Evolutionary conservation across 1,284 basidiomycete species (phyloP).

Genomic region (Puccinia hordei): DNA sequence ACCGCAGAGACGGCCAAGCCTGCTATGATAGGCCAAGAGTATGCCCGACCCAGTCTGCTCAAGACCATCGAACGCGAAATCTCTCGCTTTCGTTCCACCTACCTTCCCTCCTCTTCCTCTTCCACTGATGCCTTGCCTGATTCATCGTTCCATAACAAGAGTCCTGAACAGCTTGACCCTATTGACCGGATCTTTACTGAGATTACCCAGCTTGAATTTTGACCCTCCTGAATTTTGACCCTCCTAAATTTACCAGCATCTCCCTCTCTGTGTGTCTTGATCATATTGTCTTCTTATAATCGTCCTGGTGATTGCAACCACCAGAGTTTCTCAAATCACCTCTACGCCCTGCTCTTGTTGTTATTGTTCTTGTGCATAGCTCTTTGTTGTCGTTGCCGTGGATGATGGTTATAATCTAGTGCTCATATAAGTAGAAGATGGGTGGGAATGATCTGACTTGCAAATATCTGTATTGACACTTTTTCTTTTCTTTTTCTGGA

Average conservation of each 20-base stretch:
- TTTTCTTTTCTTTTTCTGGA: too few species aligned
- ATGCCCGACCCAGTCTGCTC: conserved; percentile 1
- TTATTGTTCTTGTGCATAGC: too few species aligned
- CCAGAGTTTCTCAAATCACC: too few species aligned
- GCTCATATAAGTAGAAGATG: too few species aligned
- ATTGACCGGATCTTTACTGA: neutral
- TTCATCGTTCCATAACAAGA: neutral
- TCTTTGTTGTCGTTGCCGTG: too few species aligned
- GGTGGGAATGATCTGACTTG: too few species aligned
- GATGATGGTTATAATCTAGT: too few species aligned
- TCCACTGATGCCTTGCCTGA: neutral
- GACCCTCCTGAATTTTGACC: too few species aligned
- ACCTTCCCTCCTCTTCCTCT: neutral
- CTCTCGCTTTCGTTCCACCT: neutral
- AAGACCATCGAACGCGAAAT: neutral
- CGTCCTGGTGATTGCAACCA: neutral
- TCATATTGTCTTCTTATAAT: neutral
- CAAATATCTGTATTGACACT: too few species aligned
- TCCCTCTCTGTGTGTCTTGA: neutral
- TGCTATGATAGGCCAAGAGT: neutral
- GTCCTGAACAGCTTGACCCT: neutral
- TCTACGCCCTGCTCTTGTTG: too few species aligned
- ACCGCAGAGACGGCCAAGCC: too few species aligned
- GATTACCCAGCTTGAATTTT: neutral
- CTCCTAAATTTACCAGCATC: too few species aligned